Evolutionary conservation across 257 asterid genomes (phyloP).

Genomic region (Galeopsis tetrahit): DNA sequence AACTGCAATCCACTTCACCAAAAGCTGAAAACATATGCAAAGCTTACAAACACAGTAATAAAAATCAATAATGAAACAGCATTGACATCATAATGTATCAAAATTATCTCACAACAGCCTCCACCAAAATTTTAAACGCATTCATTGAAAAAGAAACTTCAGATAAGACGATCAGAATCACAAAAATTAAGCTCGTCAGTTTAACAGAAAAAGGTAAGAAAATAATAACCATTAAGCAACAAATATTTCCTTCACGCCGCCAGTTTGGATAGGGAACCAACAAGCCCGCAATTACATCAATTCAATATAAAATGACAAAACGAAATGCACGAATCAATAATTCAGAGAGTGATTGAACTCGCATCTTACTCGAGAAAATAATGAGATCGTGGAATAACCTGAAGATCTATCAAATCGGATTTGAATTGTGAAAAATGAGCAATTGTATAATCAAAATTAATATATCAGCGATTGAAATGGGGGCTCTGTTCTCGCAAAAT

Average conservation of each 20-base stretch:
- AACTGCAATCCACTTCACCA: slow-evolving; percentile 29
- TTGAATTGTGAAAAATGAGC: slow-evolving; percentile 14
- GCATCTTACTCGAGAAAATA: slow-evolving; percentile 27
- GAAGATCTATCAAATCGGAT: slow-evolving; percentile 40
- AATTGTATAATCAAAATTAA: neutral
- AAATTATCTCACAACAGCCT: slow-evolving; percentile 9
- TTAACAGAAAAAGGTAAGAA: neutral
- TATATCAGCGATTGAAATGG: slow-evolving; percentile 36
- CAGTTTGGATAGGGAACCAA: neutral
- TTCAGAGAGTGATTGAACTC: slow-evolving; percentile 23
- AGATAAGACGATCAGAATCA: slow-evolving; percentile 23
- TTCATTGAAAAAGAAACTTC: neutral
- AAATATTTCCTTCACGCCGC: slow-evolving; percentile 7
- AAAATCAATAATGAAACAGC: slow-evolving; percentile 25
- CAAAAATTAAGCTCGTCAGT: slow-evolving; percentile 14
- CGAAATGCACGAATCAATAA: slow-evolving; percentile 13
- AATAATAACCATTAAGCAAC: slow-evolving; percentile 9
- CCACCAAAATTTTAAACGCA: neutral
- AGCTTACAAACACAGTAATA: slow-evolving; percentile 1
- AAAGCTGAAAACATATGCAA: slow-evolving; percentile 29
- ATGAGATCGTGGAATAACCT: slow-evolving; percentile 33
- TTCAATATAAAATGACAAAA: slow-evolving; percentile 9
- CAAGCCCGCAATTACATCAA: neutral
- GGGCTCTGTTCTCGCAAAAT: slow-evolving; percentile 35
- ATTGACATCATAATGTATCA: slow-evolving; percentile 30